phyloP scores from a whole-genome alignment of 2,329 filamentous ascomycete species.

The Claviceps digitariae region DNA sequence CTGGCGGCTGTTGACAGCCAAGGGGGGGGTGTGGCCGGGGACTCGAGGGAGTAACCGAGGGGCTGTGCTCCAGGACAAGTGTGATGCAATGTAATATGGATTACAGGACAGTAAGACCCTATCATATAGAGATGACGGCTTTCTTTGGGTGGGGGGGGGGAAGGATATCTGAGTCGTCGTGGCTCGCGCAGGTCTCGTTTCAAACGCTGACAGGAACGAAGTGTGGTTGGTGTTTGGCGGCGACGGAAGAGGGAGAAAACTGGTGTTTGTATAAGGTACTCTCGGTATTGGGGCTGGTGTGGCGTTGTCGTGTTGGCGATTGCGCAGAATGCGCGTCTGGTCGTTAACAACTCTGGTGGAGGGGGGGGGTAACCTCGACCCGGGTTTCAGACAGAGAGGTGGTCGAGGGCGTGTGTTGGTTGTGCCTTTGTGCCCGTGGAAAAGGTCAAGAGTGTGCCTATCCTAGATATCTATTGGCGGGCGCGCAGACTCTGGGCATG shows the following conservation, averaged over 20 bases:
- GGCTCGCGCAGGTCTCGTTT: constrained; percentile 2
- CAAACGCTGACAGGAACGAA: neutral
- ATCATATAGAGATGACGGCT: neutral
- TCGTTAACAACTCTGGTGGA: neutral
- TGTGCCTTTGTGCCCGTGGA: neutral
- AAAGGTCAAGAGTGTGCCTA: neutral
- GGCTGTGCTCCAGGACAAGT: constrained; percentile 13
- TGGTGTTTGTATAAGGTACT: neutral
- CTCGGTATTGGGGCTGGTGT: neutral
- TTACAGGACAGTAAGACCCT: constrained; percentile 7
- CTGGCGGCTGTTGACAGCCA: constrained; percentile 32
- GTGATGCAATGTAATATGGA: constrained; percentile 9
- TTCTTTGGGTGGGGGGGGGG: neutral
- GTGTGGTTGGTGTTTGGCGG: neutral
- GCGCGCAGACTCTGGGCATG: neutral
- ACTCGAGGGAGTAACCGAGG: constrained; percentile 1
- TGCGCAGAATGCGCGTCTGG: neutral
- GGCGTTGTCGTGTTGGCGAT: neutral
- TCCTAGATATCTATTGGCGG: too few relatives aligned
- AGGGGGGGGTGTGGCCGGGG: constrained; percentile 19
- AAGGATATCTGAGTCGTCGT: neutral
- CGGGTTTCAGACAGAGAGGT: neutral
- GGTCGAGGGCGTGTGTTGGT: too few relatives aligned
- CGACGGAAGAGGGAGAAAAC: neutral
- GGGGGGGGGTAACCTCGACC: neutral